Base-by-base conservation (phyloP, 495 filamentous ascomycete genomes). In the Aspergillus coremiiformis region DNA sequence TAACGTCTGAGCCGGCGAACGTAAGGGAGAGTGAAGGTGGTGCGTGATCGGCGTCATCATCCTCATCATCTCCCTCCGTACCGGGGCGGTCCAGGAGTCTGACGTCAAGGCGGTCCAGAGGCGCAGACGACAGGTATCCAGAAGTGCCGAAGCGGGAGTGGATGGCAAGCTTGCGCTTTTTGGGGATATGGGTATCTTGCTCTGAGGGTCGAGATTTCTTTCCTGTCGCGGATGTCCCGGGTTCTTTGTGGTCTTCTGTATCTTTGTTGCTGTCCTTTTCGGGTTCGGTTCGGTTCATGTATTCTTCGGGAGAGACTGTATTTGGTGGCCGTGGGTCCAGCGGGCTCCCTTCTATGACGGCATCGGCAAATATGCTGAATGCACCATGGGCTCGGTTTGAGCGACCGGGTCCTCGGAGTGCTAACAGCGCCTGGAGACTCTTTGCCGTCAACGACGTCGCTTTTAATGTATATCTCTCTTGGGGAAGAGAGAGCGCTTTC, bases 1-100 rank as follows among this genome's bases (percentile, higher is more conserved):
- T 91, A n/a, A 95, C 80, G 62, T 95, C 87, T 0, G 73, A 59
- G 0, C 90, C 90, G 22, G 83, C 74, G 50, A 95, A 86, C 0
- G 78, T 79, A 0, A 94, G 57, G 10, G 80, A 78, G 0, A 93
- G 41, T 3, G 65, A 53, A 7, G 66, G 67, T 12, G 58, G 35
- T 22, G 55, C 44, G 23, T 66, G 61, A 11, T 56, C 60, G 11
- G 57, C 39, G 32, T 63, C 56, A 17, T 51, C 63, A 1, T 64
- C 63, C 2, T 21, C 21, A 44, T 48, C 33, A 24, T n/a, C 15
- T 20, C 20, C 8, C 24, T 32, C 49, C 5, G 19, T 23, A 20
- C 29, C 44, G 17, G 57, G 62, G 1, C 45, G 29, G 53, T 74
- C 69, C 15, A 72, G 57, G 44, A 69, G 59, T 45, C 64, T 58